Evolutionary conservation across 192 early-diverging fungal species (phyloP), one percentile per base, ranked within the genome.

Genomic region (Coemansia sp.): DNA sequence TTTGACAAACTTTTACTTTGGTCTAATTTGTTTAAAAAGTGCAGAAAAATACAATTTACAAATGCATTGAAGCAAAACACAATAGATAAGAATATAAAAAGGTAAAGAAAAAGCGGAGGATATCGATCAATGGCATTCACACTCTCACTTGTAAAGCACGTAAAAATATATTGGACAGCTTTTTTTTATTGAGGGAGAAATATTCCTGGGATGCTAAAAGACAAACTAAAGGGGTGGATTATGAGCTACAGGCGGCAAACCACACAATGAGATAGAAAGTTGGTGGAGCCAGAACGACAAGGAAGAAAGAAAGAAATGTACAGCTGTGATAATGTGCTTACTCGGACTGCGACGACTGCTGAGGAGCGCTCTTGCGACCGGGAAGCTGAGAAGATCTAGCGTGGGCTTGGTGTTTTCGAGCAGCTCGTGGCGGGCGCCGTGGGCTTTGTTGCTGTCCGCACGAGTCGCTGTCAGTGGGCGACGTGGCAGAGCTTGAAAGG

Each of bases 361-460:
- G 56, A 5, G 32, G 13, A 58, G 56, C 9, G 39, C 37, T 40
- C 12, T 40, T 15, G 23, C 40, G 44, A 19, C 26, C 42, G 47
- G 56, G 40, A 18, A 41, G 41, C 18, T 43, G 64, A 18, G 19
- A 12, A 44, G 13, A 19, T 38, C 49, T 6, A 3, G 26, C 26
- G 53, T 40, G 64, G 41, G 6, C 5, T n/a, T 42, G 19, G 32
- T 37, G 39, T 13, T 58, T 58, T 7, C 56, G 44, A 57, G 56
- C 45, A 41, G 65, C 42, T 37, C 18, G 42, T 19, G 65, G 65
- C 56, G 65, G 65, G 39, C 56, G 65, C 32, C 65, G 65, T 26
- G 65, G 56, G 12, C 23, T 26, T 16, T 12, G 23, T 18, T 38
- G 16, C n/a, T n/a, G n/a, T 21, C 64, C 39, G 3, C 39, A 40